Percentiles rank a stretch among this genome's conserved stretches.
These are phyloP conservation scores for Gynandropsis gynandra DNA, from an alignment of 345 rosid genomes.

Conservation along the genomic window DNA sequence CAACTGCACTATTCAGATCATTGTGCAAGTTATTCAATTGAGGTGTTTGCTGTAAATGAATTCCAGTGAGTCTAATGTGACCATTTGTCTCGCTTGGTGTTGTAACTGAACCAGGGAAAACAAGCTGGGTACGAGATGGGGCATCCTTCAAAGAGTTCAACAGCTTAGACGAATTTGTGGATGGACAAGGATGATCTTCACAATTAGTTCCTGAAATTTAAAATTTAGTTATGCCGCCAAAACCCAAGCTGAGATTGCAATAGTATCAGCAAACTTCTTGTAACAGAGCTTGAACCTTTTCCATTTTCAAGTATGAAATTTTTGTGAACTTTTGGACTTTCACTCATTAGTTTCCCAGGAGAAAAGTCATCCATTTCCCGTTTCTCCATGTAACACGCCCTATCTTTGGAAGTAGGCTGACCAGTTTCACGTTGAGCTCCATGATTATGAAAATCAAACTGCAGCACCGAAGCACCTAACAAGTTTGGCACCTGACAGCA, in stretches of 20 bases:
- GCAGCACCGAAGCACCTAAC: constrained; percentile 51
- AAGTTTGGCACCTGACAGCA: constrained; percentile 68
- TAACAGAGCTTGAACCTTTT: constrained; percentile 42
- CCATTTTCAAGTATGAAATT: constrained; percentile 45
- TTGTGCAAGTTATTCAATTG: constrained; percentile 41
- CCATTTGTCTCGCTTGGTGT: constrained; percentile 48
- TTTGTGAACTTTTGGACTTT: constrained; percentile 39
- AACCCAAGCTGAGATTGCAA: not conserved
- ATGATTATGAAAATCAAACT: constrained; percentile 41
- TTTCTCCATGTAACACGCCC: constrained; percentile 42
- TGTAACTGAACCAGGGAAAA: constrained; percentile 36
- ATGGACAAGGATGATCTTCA: constrained; percentile 39
- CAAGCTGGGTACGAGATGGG: constrained; percentile 41
- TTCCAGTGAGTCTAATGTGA: constrained; percentile 41
- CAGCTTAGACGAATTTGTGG: constrained; percentile 40
- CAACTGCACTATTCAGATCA: constrained; percentile 45
- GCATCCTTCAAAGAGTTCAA: constrained; percentile 44
- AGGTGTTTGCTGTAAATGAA: constrained; percentile 37
- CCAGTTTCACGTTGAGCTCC: constrained; percentile 46
- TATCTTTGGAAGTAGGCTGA: constrained; percentile 35
- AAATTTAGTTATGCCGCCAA: constrained; percentile 6
- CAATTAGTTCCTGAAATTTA: constrained; percentile 42
- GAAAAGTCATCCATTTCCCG: constrained; percentile 47
- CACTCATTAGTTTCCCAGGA: constrained; percentile 58
- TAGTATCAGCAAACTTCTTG: constrained; percentile 1